Conservation (phyloP, 192 early-diverging fungal genomes). For the Podila minutissima region DNA sequence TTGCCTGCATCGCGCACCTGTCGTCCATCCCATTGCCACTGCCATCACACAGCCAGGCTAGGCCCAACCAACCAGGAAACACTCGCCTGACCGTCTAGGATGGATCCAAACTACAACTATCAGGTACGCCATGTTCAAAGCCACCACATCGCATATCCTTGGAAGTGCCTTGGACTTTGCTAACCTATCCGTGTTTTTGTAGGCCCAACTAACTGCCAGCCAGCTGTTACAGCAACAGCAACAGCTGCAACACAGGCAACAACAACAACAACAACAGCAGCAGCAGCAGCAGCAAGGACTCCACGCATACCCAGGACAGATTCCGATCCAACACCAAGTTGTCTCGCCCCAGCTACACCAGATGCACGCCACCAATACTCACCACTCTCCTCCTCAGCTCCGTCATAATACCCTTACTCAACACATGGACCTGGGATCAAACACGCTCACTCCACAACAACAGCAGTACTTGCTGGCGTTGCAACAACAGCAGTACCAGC, state of each 20-base stretch:
- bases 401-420: neutral
- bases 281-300: conserved; percentile 17
- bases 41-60: too few species aligned
- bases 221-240: conserved; percentile 11
- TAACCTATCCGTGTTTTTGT: neutral
- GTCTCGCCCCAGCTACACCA: conserved; percentile 13
- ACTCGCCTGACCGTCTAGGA: neutral
- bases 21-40: too few species aligned
- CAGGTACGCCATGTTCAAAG: neutral
- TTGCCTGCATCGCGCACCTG: too few species aligned
- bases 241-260: neutral
- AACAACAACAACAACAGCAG: neutral
- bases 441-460: conserved; percentile 3
- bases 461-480: conserved; percentile 15
- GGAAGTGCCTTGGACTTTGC: too few species aligned
- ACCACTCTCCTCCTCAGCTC: conserved; percentile 2
- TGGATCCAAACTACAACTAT: conserved; percentile 4
- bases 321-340: conserved; percentile 3
- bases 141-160: neutral
- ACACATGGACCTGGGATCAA: neutral
- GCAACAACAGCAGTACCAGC: conserved; percentile 9
- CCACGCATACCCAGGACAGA: conserved; percentile 7
- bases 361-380: conserved; percentile 11
- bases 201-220: neutral
- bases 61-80: too few species aligned